Evolutionary conservation across 2,329 filamentous ascomycete genomes (phyloP), one percentile per base, ranked within the genome.

Genomic region (Graphilbum sp.): DNA sequence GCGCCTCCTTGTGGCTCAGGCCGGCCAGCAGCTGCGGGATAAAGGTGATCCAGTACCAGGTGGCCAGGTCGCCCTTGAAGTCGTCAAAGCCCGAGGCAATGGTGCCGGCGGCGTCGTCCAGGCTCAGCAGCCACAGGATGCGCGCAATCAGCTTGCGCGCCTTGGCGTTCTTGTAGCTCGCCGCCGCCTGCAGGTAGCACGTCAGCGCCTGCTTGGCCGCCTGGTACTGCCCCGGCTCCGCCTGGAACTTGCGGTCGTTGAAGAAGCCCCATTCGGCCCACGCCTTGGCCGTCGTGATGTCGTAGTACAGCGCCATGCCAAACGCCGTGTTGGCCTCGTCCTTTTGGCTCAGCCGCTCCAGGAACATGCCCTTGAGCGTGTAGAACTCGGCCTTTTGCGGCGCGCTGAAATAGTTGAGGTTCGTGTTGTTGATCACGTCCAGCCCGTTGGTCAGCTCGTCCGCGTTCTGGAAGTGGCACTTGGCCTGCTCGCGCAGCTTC

Each of bases 41-140:
- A 55, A 93, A 98, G 0, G 88, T 96, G 48, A 96, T 95, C 90
- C 90, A 99, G 61, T 96, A 98, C 90, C 90, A 99, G 12, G 93
- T 85, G 1, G 87, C 86, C 2, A 86, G 93, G 49, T 98, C 92
- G 37, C 90, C 90, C 64, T 96, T 95, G 63, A 90, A 98, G 48
- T 88, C 84, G 46, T 94, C 85, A 47, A 95, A 98, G 12, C 88
- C 85, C 49, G 75, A 68, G 1, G 84, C 80, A 43, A 98, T 78
- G 29, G 72, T 79, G 12, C 84, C 84, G 52, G 85, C 84, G 0
- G 82, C 68, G 51, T 95, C 86, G 52, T 98, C 90, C 47, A 98
- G 66, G 57, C 88, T 96, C 33, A 98, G 70, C 34, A 98, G 67
- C 90, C 90, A 98, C 35, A 98, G 66, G 36, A 98, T 92, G 31